phyloP scores from a whole-genome alignment of 139 green algal genomes.

The Raphidocelis subcapitata region DNA sequence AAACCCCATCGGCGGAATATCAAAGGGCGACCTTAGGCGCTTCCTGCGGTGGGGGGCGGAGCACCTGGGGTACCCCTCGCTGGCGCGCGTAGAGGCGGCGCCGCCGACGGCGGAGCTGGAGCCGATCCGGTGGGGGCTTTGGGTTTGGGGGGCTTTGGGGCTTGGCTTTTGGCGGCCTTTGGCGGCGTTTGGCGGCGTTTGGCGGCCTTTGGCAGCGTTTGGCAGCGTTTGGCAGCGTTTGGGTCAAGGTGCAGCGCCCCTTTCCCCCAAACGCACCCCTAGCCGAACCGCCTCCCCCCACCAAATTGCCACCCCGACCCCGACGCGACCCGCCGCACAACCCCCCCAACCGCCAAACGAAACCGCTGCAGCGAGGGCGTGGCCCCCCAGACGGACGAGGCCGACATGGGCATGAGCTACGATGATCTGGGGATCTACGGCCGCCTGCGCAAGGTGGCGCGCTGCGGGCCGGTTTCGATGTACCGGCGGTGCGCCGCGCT shows the following conservation, averaged over 20 bases:
- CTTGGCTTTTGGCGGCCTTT: no score
- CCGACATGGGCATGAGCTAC: conserved; percentile 97
- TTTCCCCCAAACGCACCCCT: no score
- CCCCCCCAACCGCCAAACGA: no score
- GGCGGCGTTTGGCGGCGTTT: no score
- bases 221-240: no score
- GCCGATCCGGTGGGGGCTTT: conserved; percentile 55
- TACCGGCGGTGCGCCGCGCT: conserved; percentile 56
- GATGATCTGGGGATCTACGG: conserved; percentile 91
- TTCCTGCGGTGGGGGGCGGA: conserved; percentile 85
- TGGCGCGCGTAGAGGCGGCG: conserved; percentile 80
- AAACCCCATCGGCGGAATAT: conserved; percentile 94
- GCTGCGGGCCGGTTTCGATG: conserved; percentile 90
- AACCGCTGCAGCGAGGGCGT: conserved; percentile 21
- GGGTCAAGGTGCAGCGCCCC: no score
- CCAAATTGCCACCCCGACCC: no score
- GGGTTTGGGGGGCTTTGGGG: background rate
- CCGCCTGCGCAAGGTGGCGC: conserved; percentile 83
- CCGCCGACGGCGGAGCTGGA: conserved; percentile 94
- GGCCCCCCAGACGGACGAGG: conserved; percentile 80
- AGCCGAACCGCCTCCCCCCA: no score
- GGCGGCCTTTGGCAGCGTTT: no score
- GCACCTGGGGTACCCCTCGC: conserved; percentile 76
- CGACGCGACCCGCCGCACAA: no score
- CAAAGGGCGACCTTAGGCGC: conserved; percentile 73